Evolutionary conservation across 2,329 filamentous ascomycete genomes (phyloP).

Genomic region (Trichoderma gracile): DNA sequence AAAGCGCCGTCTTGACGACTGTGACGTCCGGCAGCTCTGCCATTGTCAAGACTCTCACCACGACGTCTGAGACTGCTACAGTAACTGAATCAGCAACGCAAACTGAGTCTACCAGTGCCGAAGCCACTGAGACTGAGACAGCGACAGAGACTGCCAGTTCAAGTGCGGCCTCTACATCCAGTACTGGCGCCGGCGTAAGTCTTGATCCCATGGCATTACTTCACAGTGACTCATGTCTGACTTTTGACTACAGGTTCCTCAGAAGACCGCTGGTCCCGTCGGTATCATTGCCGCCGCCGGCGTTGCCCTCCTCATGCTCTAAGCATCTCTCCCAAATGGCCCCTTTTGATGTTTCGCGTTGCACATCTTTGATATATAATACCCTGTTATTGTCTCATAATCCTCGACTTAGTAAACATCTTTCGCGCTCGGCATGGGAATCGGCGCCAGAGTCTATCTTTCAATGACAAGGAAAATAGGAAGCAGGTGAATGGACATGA

Average conservation of each 20-base stretch:
- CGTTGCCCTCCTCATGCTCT: slow-evolving; percentile 52
- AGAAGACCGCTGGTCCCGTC: slow-evolving; percentile 48
- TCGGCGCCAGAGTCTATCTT: slow-evolving; percentile 33
- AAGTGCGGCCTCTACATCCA: slow-evolving; percentile 26
- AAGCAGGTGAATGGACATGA: slow-evolving; percentile 36
- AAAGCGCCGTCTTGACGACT: slow-evolving; percentile 30
- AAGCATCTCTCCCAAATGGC: slow-evolving; percentile 34
- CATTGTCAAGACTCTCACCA: slow-evolving; percentile 35
- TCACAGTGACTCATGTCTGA: background rate
- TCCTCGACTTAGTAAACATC: slow-evolving; percentile 33
- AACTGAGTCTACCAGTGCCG: slow-evolving; percentile 19
- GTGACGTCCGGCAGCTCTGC: slow-evolving; percentile 31
- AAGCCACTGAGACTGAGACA: slow-evolving; percentile 18
- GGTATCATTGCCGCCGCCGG: slow-evolving; percentile 53
- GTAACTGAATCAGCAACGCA: slow-evolving; percentile 27
- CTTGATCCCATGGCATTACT: too few relatives aligned
- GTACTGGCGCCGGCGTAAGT: slow-evolving; percentile 37
- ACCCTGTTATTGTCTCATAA: slow-evolving; percentile 38
- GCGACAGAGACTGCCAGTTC: slow-evolving; percentile 24
- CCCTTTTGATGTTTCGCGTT: slow-evolving; percentile 33
- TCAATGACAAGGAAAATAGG: slow-evolving; percentile 32
- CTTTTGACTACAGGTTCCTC: slow-evolving; percentile 35
- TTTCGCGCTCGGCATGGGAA: slow-evolving; percentile 29
- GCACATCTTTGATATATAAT: slow-evolving; percentile 48
- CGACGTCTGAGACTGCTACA: slow-evolving; percentile 30